These are phyloP conservation scores for Ganoderma multipileum DNA, from an alignment of 1,284 basidiomycete species.

Conservation along the genomic window DNA sequence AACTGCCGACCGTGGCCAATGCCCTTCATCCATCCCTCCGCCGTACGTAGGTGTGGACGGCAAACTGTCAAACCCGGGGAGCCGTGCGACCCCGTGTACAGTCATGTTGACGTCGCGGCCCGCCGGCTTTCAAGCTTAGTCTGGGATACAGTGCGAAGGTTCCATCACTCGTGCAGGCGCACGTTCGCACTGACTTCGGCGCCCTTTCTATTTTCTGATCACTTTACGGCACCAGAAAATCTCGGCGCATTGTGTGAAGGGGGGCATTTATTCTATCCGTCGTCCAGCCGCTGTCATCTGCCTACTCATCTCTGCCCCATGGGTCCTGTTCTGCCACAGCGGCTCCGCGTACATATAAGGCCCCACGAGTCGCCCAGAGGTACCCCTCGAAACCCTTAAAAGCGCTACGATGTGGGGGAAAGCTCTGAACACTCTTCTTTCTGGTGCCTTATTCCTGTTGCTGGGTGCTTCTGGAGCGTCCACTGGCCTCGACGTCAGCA, in stretches of 20 bases:
- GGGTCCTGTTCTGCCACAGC: background rate
- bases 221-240: background rate
- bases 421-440: background rate
- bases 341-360: background rate
- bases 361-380: background rate
- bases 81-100: slow-evolving; percentile 13
- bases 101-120: slow-evolving; percentile 8
- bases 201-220: background rate
- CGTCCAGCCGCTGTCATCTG: background rate
- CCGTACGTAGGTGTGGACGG: slow-evolving; percentile 5
- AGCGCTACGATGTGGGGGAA: background rate
- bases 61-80: slow-evolving; percentile 4
- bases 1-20: background rate
- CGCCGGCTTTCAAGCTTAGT: background rate
- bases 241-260: no score
- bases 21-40: background rate
- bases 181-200: background rate
- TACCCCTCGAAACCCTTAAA: background rate
- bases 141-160: background rate
- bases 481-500: slow-evolving; percentile 37
- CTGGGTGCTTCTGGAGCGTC: slow-evolving; percentile 9
- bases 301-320: background rate
- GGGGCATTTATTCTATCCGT: no score
- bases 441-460: background rate
- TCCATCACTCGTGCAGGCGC: background rate